Conservation (phyloP, 2,329 filamentous ascomycete species). For the Xylariaceae sp. region DNA sequence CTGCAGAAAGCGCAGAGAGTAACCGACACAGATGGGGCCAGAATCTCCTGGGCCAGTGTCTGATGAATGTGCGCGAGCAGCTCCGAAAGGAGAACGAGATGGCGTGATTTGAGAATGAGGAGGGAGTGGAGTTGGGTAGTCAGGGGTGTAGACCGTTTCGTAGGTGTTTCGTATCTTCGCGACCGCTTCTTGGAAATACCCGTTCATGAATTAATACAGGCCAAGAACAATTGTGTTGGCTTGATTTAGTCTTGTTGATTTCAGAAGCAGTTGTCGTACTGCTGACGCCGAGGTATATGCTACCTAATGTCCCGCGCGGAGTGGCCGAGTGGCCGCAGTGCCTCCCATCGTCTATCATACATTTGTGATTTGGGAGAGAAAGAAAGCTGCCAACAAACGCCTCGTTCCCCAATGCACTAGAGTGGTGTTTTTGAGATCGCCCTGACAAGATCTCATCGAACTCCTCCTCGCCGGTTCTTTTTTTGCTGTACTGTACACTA, state of each 20-base stretch:
- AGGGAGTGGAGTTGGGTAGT: background rate
- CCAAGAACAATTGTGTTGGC: background rate
- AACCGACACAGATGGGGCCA: constrained; percentile 52
- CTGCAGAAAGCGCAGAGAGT: constrained; percentile 42
- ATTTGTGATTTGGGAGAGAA: constrained; percentile 18
- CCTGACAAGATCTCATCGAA: constrained; percentile 10
- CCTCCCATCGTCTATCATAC: constrained; percentile 31
- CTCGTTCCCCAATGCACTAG: constrained; percentile 24
- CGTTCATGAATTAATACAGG: background rate
- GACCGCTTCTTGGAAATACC: background rate
- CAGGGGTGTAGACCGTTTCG: background rate
- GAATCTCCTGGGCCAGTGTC: constrained; percentile 59
- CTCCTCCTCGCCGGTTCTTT: constrained; percentile 15
- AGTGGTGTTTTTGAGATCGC: constrained; percentile 30
- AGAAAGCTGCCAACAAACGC: constrained; percentile 23
- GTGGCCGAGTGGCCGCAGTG: constrained; percentile 13
- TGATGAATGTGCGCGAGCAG: constrained; percentile 53
- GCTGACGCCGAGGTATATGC: constrained; percentile 10
- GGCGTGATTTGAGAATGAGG: background rate
- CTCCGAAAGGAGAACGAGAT: constrained; percentile 38
- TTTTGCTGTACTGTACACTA: constrained; percentile 28
- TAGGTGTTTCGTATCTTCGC: background rate
- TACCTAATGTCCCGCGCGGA: constrained; percentile 14
- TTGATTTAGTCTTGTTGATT: constrained; percentile 7
- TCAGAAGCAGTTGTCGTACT: constrained; percentile 1